A percentile compares a stretch with the other conserved stretches of the same genome.
Conservation (phyloP, 1,284 basidiomycete species). For the Mycosarcoma mackinlayi region DNA sequence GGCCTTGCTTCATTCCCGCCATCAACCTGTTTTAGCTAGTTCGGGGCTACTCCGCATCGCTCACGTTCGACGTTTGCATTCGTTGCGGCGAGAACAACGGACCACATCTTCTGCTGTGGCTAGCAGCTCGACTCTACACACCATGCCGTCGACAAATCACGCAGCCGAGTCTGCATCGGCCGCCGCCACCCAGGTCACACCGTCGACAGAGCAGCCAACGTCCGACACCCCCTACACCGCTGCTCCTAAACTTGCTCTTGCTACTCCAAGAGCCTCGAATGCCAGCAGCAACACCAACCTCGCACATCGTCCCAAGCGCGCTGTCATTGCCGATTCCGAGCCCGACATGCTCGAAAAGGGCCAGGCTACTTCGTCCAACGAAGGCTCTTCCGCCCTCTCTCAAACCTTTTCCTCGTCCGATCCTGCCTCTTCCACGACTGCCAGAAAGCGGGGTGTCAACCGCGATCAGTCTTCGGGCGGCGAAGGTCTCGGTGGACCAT, state of each 20-base stretch:
- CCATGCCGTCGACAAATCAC: slow-evolving; percentile 15
- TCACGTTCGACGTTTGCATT: too few species aligned
- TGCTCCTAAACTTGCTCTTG: slow-evolving; percentile 3
- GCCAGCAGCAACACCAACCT: slow-evolving; percentile 19
- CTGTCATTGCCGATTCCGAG: slow-evolving; percentile 37
- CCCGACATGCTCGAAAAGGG: slow-evolving; percentile 51
- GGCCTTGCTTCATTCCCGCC: too few species aligned
- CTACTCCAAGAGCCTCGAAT: slow-evolving; percentile 9
- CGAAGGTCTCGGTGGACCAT: slow-evolving; percentile 43
- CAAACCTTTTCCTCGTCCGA: slow-evolving; percentile 26
- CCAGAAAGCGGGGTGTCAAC: slow-evolving; percentile 19
- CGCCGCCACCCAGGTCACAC: not conserved
- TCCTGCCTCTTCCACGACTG: slow-evolving; percentile 9
- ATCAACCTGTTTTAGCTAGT: too few species aligned
- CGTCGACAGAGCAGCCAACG: not conserved
- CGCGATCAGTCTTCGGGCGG: slow-evolving; percentile 34
- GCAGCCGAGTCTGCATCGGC: not conserved
- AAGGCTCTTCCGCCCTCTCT: slow-evolving; percentile 28
- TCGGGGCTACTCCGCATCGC: too few species aligned
- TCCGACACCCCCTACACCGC: slow-evolving; percentile 23
- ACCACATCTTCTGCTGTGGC: too few species aligned
- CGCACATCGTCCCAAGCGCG: slow-evolving; percentile 45
- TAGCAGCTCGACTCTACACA: not conserved
- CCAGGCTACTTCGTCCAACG: slow-evolving; percentile 23
- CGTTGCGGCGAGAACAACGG: too few species aligned